Base-by-base conservation (phyloP, 2,329 filamentous ascomycete genomes). In the Nectriaceae sp. region DNA sequence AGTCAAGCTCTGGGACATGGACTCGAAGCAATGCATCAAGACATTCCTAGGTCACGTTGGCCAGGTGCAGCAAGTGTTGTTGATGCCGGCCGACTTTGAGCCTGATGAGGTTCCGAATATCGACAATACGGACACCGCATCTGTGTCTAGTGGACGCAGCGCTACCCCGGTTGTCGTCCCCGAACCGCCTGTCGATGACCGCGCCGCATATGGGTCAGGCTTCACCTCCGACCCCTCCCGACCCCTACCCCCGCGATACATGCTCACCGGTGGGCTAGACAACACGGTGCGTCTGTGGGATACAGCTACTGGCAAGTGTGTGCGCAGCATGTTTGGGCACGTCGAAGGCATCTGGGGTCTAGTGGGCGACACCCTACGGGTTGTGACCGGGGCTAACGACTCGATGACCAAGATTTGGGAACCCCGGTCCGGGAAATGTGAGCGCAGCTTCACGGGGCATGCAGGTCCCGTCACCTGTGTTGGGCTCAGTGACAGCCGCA, bases 351-450 rank as follows among this genome's bases (percentile, higher is more conserved):
- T 99, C 18, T 99, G 94, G 94, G 88, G 89, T 5, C 78, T 99
- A 3, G 90, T 89, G 0, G 93, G 89, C 3, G 93, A 97, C 70
- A 92, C 88, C 1, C 75, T 97, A 18, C 84, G 94, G 11, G 84
- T 96, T 15, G 90, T 97, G 13, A 90, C 88, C 16, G 93, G 92
- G 1, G 89, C 90, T 11, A 91, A 97, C 68, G 94, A 99, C 70
- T 86, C 90, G 36, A 95, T 93, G 84, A 89, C 96, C 61, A 97
- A 97, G 74, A 69, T 81, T 24, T 99, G 94, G 94, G 93, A 97
- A 70, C 89, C 93, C 15, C 78, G 91, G 48, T 92, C 89, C 2
- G 94, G 94, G 21, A 90, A 89, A 64, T 96, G 92, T 69, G 92
- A 97, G 68, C 80, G 91, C 41, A 97, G 92, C 3, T 93, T 96